phyloP scores from a whole-genome alignment of 345 rosid genomes.

The Hibiscus trionum region DNA sequence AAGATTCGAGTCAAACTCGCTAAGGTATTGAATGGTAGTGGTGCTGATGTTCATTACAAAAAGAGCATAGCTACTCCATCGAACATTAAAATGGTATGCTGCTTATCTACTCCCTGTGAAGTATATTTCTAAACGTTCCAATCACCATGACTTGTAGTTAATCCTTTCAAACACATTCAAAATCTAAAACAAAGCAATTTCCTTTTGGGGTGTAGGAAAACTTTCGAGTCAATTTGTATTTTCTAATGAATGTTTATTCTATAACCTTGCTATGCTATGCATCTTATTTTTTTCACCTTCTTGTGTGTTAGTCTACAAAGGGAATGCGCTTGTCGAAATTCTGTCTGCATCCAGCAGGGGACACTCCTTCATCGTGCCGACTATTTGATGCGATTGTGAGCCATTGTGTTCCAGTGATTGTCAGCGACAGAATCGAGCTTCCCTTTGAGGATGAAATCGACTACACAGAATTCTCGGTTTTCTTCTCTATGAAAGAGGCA shows the following conservation, averaged over 20 bases:
- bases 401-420: slow-evolving; percentile 77
- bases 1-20: slow-evolving; percentile 71
- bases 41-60: slow-evolving; percentile 52
- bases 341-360: slow-evolving; percentile 88
- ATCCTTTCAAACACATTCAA: too few species aligned
- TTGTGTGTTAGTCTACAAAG: slow-evolving; percentile 50
- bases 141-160: not conserved
- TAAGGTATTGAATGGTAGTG: slow-evolving; percentile 49
- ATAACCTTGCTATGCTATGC: not conserved
- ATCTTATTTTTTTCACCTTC: slow-evolving; percentile 18
- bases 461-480: slow-evolving; percentile 62
- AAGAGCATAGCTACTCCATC: slow-evolving; percentile 54
- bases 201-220: not conserved
- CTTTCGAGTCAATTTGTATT: not conserved
- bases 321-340: slow-evolving; percentile 86
- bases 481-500: slow-evolving; percentile 68
- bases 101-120: not conserved
- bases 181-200: not conserved
- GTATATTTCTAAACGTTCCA: not conserved
- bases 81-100: slow-evolving; percentile 58
- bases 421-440: slow-evolving; percentile 76
- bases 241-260: not conserved
- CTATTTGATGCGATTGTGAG: slow-evolving; percentile 81
- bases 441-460: slow-evolving; percentile 82
- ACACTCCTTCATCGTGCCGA: slow-evolving; percentile 90